Base-by-base conservation (phyloP, 1,284 basidiomycete species). In the Sanghuangporus sanghuang region DNA sequence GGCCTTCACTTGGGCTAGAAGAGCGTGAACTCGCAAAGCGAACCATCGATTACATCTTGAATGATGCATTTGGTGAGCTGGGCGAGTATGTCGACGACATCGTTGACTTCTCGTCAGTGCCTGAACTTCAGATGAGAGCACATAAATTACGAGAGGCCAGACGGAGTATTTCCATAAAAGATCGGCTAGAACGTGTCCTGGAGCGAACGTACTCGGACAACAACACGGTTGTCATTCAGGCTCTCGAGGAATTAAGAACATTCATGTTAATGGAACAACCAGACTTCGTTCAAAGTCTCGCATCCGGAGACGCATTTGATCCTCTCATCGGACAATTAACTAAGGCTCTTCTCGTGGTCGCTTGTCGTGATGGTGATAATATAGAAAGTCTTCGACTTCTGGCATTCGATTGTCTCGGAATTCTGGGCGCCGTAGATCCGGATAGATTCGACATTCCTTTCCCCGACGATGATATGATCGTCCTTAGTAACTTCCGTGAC, bases 341-440 rank as follows among this genome's bases (percentile, higher is more conserved):
- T 53, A 81, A 83, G 0, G 82, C 84, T 1, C 77, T 99, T 5
- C 82, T 97, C 60, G 74, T 81, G 12, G 86, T 90, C 0, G 87
- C 90, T 0, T 86, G 86, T 53, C 84, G 93, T 12, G 93, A 96
- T 67, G 87, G 85, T 9, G 91, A 93, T 59, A 89, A 85, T 6
- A 84, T 85, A 2, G 87, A 94, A 62, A 71, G 81, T 6, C 72
- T 95, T 44, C 85, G 85, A 18, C 76, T 85, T 49, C 74, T 92
- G 18, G 88, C 92, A 0, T 95, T 92, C 71, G 93, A 97, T 71
- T 98, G 95, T 73, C 86, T 99, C 58, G 95, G 96, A 0, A 84
- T 93, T n/a, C 76, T 99, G 4, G 97, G 97, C 6, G 97, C 97
- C 1, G 83, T 97, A 18, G 97, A 99, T 75, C 96, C 97, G 0